Conservation (phyloP, 2,329 filamentous ascomycete genomes). For the Knufia petricola region DNA sequence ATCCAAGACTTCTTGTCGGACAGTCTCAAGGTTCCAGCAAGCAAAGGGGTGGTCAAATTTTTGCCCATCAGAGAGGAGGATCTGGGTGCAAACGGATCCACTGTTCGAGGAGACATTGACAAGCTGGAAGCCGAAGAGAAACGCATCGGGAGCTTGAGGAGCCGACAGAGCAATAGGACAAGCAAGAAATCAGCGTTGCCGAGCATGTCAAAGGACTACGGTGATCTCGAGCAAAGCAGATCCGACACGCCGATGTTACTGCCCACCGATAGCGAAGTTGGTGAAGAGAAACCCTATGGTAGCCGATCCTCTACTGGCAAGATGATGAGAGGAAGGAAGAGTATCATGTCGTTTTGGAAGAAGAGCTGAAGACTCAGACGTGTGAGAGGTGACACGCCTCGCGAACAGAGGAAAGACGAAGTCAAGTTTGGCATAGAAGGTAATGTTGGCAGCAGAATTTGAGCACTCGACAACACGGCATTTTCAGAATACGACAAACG, state of each 20-base stretch:
- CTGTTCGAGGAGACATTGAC: conserved; percentile 58
- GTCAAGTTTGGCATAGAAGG: too few species aligned
- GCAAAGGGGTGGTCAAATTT: conserved; percentile 66
- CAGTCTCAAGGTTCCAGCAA: conserved; percentile 54
- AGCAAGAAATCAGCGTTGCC: conserved; percentile 22
- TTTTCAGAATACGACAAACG: too few species aligned
- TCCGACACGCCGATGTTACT: conserved; percentile 16
- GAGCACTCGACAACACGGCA: too few species aligned
- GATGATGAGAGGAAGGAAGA: conserved; percentile 20
- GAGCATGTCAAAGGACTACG: conserved; percentile 13
- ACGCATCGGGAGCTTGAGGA: conserved; percentile 31
- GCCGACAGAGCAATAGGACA: conserved; percentile 26
- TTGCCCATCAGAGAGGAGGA: conserved; percentile 60
- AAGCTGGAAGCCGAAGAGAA: conserved; percentile 39
- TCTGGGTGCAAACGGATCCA: conserved; percentile 61
- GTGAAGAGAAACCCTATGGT: conserved; percentile 14
- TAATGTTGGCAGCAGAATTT: too few species aligned
- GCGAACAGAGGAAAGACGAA: too few species aligned
- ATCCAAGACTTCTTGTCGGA: conserved; percentile 68
- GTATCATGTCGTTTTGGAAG: conserved; percentile 22
- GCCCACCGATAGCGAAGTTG: conserved; percentile 8
- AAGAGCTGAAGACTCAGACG: too few species aligned
- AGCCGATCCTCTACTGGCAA: conserved; percentile 14
- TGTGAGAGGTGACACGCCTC: too few species aligned
- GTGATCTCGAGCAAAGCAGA: conserved; percentile 14